phyloP scores from a whole-genome alignment of 345 rosid genomes.

The Corchorus capsularis region DNA sequence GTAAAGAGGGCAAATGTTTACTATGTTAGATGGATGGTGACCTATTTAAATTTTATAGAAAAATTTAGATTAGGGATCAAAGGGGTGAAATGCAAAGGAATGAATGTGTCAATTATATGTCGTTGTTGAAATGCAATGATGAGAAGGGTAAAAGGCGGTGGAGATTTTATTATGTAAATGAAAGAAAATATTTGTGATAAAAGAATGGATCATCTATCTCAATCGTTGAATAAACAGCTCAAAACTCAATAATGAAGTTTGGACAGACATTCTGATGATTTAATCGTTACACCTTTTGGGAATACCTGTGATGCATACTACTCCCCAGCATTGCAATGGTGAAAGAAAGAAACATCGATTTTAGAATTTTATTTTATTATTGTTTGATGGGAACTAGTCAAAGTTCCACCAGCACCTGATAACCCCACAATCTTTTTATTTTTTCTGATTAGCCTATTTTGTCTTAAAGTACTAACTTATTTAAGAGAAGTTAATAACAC shows the following conservation, averaged over 20 bases:
- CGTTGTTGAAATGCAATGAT: neutral
- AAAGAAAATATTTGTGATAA: neutral
- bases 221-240: slow-evolving; percentile 3
- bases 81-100: neutral
- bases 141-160: neutral
- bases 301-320: neutral
- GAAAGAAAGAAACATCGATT: neutral
- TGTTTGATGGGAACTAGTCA: slow-evolving; percentile 15
- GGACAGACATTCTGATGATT: neutral
- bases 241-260: neutral
- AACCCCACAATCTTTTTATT: neutral
- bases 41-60: neutral
- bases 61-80: neutral
- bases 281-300: neutral
- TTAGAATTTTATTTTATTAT: neutral
- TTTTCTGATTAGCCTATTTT: neutral
- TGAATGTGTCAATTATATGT: neutral
- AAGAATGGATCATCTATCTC: neutral
- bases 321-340: neutral
- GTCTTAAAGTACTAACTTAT: neutral
- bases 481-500: no score
- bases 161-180: neutral
- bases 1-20: no score
- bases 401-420: slow-evolving; percentile 9
- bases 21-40: no score